Evolutionary conservation across 2,329 filamentous ascomycete genomes (phyloP), one percentile per base, ranked within the genome.

Genomic region (Colletotrichum tanaceti): DNA sequence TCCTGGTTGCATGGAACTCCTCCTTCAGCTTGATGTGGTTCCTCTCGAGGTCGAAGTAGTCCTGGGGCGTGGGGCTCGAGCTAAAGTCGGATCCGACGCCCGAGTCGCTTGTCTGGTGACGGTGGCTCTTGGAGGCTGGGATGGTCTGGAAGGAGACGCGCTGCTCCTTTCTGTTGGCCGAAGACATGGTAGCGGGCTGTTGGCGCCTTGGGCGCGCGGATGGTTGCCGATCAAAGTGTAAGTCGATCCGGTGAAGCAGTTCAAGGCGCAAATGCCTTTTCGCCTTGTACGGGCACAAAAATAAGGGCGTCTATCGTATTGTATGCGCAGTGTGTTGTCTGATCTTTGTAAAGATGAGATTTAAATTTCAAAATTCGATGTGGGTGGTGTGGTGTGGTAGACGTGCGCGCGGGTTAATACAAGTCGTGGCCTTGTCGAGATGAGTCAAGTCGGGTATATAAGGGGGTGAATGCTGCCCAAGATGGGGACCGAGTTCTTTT

Each of bases 1-100:
- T 75, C 75, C 71, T 80, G 75, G 32, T 72, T 9, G 28, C 16
- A 18, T 22, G 18, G 39, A 35, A 16, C 13, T 73, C 53, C n/a
- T 43, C 54, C 32, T 71, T 71, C 54, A 78, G 71, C 50, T 72
- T 52, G 35, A 38, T 28, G 39, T 58, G 60, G 20, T 47, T 50
- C 50, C 49, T 67, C 20, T 59, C 65, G 14, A 69, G 44, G 35
- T 71, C 49, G 43, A 54, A 60, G 58, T 63, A 72, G 18, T 71
- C 71, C 59, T 71, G 71, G 35, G 66, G 57, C 43, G 72, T 70
- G 67, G 72, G 72, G 63, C 70, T 70, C 47, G 70, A 57, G 58
- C 68, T 52, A 54, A 71, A 63, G 54, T 72, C 72, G 60, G 71
- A 73, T 50, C 69, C 72, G 44, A 73, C 57, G 65, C 71, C 68